Evolutionary conservation across 441 rosid species (phyloP).

Genomic region (Pelargonium australe): DNA sequence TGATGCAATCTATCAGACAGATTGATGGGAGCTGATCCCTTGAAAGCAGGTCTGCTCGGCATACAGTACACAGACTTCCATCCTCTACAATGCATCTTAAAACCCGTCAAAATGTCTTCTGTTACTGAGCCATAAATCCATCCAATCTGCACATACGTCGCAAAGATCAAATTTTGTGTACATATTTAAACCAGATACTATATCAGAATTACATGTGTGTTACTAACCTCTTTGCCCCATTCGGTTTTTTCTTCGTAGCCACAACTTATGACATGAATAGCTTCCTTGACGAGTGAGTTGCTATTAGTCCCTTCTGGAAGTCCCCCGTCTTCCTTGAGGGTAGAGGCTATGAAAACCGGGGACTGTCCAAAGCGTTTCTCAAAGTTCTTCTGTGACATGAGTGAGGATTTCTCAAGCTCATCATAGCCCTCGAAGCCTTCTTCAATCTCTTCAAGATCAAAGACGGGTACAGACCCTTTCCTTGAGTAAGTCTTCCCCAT

Average conservation of each 20-base stretch:
- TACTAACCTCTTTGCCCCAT: constrained; percentile 88
- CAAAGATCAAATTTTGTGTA: not conserved
- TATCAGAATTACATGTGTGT: not conserved
- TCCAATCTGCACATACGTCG: constrained; percentile 53
- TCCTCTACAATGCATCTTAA: constrained; percentile 99
- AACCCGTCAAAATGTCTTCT: constrained; percentile 96
- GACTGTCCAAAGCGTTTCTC: constrained; percentile 96
- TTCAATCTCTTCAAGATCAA: constrained; percentile 94
- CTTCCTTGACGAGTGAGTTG: constrained; percentile 91
- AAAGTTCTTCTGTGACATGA: constrained; percentile 97
- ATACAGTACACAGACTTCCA: constrained; percentile 97
- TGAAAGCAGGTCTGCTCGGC: constrained; percentile 87
- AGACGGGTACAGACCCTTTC: constrained; percentile 82
- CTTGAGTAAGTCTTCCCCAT: constrained; percentile 77
- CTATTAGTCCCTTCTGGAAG: constrained; percentile 92
- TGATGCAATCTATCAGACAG: constrained; percentile 97
- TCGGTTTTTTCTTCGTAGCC: constrained; percentile 96
- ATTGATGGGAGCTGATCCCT: constrained; percentile 97
- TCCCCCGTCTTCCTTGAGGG: constrained; percentile 95
- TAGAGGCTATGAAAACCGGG: constrained; percentile 94
- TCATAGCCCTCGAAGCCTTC: constrained; percentile 99
- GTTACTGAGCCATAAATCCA: constrained; percentile 99
- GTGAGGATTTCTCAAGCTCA: constrained; percentile 76
- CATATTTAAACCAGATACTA: not conserved
- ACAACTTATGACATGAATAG: constrained; percentile 98